Base-by-base conservation (phyloP, 805 yeast species). In the Vanderwaltozyma verrucispora region DNA sequence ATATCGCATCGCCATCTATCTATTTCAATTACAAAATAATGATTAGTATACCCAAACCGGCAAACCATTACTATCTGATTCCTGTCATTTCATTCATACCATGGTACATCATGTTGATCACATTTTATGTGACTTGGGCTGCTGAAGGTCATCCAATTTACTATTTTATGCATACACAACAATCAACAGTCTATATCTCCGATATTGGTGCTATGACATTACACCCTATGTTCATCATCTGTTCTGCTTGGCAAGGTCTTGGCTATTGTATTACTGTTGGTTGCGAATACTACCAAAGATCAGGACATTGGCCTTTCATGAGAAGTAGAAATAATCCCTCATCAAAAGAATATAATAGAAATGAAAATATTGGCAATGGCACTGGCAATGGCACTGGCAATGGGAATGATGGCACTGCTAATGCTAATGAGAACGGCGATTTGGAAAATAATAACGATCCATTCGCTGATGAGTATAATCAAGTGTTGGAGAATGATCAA, bases 81-180 rank as follows among this genome's bases (percentile, higher is more conserved):
- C 96, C 96, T 3, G 59, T 86, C 30, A 50, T 77, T 2, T 72
- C 85, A 2, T 62, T 75, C 36, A 58, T 77, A 2, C 79, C 77
- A 13, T 88, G 96, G 96, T 82, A 87, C 76, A 95, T 83, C 3
- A 84, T 86, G 95, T 71, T 88, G 10, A 77, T 80, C 4, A 84
- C 95, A 5, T 64, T 89, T 72, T 53, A 88, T 45, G 57, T 70
- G 2, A 72, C 77, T 46, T 88, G 96, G 96, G 74, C 81, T 2
- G 70, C 66, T 3, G 85, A 84, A 52, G 96, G 95, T 2, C 72
- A 72, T 32, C 95, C 95, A 0, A 64, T 71, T 11, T 81, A 83
- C 53, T 55, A 65, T 38, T 77, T 76, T 45, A 71, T 75, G 68
- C 61, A 62, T 26, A 37, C 54, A 1, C 42, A 60, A 3, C 75